Conservation (phyloP, 371 early-diverging fungal genomes). For the Mucor racemosus region DNA sequence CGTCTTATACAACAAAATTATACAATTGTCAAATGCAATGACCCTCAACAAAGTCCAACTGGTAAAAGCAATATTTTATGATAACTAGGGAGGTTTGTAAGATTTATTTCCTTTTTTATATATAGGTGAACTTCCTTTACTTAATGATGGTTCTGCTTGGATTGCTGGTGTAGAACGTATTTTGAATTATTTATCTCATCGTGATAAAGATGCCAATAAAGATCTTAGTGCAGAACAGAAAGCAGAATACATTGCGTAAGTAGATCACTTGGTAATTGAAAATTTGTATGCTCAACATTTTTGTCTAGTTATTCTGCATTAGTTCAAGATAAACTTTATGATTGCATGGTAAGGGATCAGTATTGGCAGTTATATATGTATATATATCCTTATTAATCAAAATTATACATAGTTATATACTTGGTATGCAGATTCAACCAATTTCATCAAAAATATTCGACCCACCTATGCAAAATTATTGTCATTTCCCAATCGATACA, state of each 20-base stretch:
- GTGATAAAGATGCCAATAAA: constrained; percentile 54
- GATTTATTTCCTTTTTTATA: not conserved
- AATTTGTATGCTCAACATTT: not conserved
- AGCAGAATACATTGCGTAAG: constrained; percentile 58
- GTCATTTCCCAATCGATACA: constrained; percentile 65
- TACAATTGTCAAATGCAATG: constrained; percentile 55
- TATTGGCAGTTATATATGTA: not conserved
- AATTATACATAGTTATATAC: constrained; percentile 51
- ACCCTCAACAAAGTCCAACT: constrained; percentile 62
- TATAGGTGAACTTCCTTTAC: constrained; percentile 65
- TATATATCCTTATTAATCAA: not conserved
- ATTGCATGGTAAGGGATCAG: constrained; percentile 51
- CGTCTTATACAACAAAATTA: constrained; percentile 54
- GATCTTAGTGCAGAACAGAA: constrained; percentile 50
- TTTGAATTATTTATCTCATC: constrained; percentile 52
- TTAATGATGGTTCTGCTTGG: constrained; percentile 64
- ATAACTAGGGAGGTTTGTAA: not conserved
- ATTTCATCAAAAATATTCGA: constrained; percentile 67
- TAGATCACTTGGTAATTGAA: not conserved
- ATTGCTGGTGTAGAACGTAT: constrained; percentile 63
- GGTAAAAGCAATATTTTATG: constrained; percentile 32
- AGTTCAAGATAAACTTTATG: constrained; percentile 57
- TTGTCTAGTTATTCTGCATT: constrained; percentile 50
- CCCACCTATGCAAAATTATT: constrained; percentile 68
- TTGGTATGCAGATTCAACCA: constrained; percentile 74